Evolutionary conservation across 1,284 basidiomycete genomes (phyloP).

Genomic region (Irpex lacteus): DNA sequence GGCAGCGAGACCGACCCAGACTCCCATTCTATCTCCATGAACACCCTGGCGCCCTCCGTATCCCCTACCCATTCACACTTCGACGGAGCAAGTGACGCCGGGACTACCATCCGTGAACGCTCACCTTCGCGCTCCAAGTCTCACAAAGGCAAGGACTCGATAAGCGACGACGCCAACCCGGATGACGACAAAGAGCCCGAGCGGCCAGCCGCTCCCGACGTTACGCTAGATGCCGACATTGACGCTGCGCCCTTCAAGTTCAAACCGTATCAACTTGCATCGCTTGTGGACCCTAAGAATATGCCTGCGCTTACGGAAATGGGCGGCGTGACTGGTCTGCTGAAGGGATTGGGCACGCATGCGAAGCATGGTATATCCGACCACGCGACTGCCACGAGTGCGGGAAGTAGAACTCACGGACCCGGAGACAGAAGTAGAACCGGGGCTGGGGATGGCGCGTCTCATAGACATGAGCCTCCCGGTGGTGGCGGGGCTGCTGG

Average conservation of each 20-base stretch:
- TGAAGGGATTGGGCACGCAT: constrained; percentile 77
- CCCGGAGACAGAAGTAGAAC: constrained; percentile 1
- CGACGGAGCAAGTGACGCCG: constrained; percentile 29
- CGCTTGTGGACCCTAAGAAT: constrained; percentile 87
- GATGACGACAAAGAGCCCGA: constrained; percentile 28
- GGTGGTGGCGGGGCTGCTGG: constrained; percentile 7
- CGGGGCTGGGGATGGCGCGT: constrained; percentile 26
- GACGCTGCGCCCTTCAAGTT: constrained; percentile 73
- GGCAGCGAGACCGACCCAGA: constrained; percentile 36
- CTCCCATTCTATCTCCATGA: constrained; percentile 23
- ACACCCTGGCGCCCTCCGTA: constrained; percentile 24
- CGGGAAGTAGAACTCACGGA: not conserved
- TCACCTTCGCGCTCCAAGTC: constrained; percentile 22
- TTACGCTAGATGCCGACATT: constrained; percentile 55
- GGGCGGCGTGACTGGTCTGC: constrained; percentile 72
- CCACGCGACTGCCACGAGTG: not conserved
- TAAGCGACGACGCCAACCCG: constrained; percentile 12
- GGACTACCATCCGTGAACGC: constrained; percentile 21
- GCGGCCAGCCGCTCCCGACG: constrained; percentile 33
- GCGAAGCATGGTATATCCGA: constrained; percentile 49
- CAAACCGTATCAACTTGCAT: constrained; percentile 77
- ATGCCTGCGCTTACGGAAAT: constrained; percentile 66
- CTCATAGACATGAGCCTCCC: constrained; percentile 37
- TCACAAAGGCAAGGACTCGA: constrained; percentile 21
- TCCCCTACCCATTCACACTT: constrained; percentile 39